Evolutionary conservation across 1,284 basidiomycete species (phyloP), one percentile per base, ranked within the genome.

Genomic region (Neonothopanus nambi): DNA sequence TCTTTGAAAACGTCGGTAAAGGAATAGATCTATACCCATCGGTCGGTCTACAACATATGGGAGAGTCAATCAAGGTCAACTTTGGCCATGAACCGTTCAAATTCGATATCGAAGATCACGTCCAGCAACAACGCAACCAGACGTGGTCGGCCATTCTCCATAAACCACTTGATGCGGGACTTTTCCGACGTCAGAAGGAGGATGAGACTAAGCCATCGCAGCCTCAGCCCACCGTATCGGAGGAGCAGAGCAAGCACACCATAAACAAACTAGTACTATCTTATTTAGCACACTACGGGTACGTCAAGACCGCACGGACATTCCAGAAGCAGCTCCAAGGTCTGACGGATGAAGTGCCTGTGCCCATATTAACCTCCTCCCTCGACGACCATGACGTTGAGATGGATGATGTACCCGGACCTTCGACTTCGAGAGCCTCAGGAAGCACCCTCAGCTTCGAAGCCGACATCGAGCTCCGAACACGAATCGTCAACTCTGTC

Each of bases 21-120:
- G 76, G 74, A 41, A 67, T 72, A 50, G 80, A 84, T 18, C 65
- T 96, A 23, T 93, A 87, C 65, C 93, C 95, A 3, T 84, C 90
- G n/a, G 80, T 96, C 48, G 95, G 94, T 9, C 76, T 98, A 55
- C 88, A 91, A 48, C 87, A 93, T 59, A 72, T 77, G 1, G 75
- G 80, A 37, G 92, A 95, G 67, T 74, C 80, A 18, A 73, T 94
- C 42, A 81, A 83, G 42, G 86, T 87, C 63, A 96, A 97, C 71
- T 95, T 97, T 67, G 91, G 91, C 6, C 86, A 89, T 56, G 82
- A 86, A 15, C 80, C 85, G 1, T 98, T 97, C 80, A 79, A 75
- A 62, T 97, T 84, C 67, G 93, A 95, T 67, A 95, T 98, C 64
- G 87, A 91, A 54, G 81, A 84, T 50, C 82, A 93, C 63, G 87